phyloP scores from a whole-genome alignment of 176 grass and related monocot species.

The Oropetium thomaeum region DNA sequence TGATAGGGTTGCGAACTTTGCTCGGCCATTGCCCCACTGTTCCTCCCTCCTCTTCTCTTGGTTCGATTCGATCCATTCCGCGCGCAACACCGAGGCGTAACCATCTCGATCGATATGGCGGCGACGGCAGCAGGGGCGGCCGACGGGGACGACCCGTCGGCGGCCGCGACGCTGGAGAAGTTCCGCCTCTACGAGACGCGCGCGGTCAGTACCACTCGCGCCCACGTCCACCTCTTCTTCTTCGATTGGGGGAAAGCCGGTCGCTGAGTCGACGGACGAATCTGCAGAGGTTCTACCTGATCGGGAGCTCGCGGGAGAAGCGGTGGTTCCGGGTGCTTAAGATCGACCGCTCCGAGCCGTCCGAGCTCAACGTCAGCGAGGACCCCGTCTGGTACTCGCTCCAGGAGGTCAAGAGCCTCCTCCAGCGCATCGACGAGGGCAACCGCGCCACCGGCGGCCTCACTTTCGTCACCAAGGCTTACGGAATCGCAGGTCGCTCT shows the following conservation, averaged over 20 bases:
- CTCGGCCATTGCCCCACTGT: neutral
- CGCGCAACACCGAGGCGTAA: neutral
- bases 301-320: constrained; percentile 85
- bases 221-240: neutral
- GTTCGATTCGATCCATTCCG: neutral
- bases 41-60: constrained; percentile 1
- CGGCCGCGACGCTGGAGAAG: constrained; percentile 66
- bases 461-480: constrained; percentile 74
- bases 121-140: constrained; percentile 31
- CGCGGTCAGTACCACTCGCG: constrained; percentile 40
- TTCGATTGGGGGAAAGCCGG: neutral
- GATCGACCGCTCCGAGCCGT: constrained; percentile 86
- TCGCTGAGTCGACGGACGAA: neutral
- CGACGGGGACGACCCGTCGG: constrained; percentile 50
- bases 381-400: constrained; percentile 83
- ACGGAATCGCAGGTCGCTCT: constrained; percentile 70
- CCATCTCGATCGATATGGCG: constrained; percentile 10
- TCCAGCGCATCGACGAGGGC: constrained; percentile 82
- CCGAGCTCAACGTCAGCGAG: constrained; percentile 88
- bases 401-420: constrained; percentile 89
- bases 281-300: constrained; percentile 87
- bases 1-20: neutral
- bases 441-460: constrained; percentile 88
- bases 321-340: constrained; percentile 93
- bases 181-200: constrained; percentile 96